Evolutionary conservation across 306 rosid genomes (phyloP).

Genomic region (Senna siamea): DNA sequence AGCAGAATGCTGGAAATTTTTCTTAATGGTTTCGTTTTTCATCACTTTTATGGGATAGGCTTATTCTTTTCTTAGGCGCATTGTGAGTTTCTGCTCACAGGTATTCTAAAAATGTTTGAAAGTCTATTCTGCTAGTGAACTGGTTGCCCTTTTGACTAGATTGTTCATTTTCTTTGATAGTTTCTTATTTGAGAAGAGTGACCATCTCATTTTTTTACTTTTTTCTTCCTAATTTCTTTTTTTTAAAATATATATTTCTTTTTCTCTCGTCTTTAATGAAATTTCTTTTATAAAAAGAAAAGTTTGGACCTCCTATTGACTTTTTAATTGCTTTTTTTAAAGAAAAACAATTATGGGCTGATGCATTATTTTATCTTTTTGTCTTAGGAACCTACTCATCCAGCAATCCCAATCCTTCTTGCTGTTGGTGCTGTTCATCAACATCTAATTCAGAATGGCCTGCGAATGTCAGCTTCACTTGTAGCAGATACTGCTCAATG

Average conservation of each 20-base stretch:
- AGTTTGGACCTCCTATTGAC: constrained; percentile 6
- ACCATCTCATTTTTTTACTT: background rate
- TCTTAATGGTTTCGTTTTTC: background rate
- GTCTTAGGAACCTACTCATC: constrained; percentile 85
- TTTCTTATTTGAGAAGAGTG: background rate
- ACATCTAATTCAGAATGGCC: constrained; percentile 93
- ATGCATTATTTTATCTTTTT: constrained; percentile 30
- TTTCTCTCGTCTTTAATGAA: background rate
- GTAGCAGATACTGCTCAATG: constrained; percentile 96
- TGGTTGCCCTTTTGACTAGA: background rate
- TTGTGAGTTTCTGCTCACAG: background rate
- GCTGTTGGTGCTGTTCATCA: constrained; percentile 99
- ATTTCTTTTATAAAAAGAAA: constrained; percentile 3
- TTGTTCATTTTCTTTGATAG: background rate
- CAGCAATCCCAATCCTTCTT: constrained; percentile 94
- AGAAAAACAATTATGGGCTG: background rate
- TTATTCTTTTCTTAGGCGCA: background rate
- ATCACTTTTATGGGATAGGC: background rate
- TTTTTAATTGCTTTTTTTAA: background rate
- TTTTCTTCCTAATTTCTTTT: background rate
- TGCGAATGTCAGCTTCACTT: constrained; percentile 90
- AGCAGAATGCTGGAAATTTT: too few relatives aligned
- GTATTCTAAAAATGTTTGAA: background rate
- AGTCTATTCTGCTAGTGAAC: background rate
- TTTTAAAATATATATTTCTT: background rate